A percentile compares a stretch with the other conserved stretches of the same genome.
Conservation (phyloP, 768 basidiomycete species). For the Xerocomus brunneocitrinus region DNA sequence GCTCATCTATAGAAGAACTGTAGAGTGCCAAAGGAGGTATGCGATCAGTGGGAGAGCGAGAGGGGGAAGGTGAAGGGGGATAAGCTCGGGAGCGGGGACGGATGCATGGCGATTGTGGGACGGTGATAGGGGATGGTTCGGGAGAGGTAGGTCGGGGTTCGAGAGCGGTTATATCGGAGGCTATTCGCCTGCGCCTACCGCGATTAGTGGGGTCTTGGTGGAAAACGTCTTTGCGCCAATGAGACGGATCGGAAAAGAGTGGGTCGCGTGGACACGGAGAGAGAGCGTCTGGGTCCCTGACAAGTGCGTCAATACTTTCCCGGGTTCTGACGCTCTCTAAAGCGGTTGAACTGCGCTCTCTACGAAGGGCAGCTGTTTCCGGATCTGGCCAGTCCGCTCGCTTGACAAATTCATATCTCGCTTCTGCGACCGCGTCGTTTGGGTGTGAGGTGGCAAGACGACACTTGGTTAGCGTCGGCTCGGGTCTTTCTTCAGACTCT, state of each 20-base stretch:
- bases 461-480: slow-evolving; percentile 22
- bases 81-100: slow-evolving; percentile 44
- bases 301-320: slow-evolving; percentile 35
- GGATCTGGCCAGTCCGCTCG: slow-evolving; percentile 83
- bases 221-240: slow-evolving; percentile 54
- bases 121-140: slow-evolving; percentile 15
- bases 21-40: slow-evolving; percentile 30
- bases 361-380: slow-evolving; percentile 63
- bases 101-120: slow-evolving; percentile 37
- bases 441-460: slow-evolving; percentile 35
- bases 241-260: slow-evolving; percentile 43
- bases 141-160: slow-evolving; percentile 31
- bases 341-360: slow-evolving; percentile 62
- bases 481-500: slow-evolving; percentile 49
- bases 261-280: slow-evolving; percentile 39
- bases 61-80: slow-evolving; percentile 52
- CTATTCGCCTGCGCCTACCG: slow-evolving; percentile 60
- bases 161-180: slow-evolving; percentile 36
- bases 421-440: slow-evolving; percentile 54
- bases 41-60: slow-evolving; percentile 38
- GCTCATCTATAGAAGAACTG: slow-evolving; percentile 9
- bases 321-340: slow-evolving; percentile 54
- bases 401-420: slow-evolving; percentile 78
- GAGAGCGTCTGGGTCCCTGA: slow-evolving; percentile 19
- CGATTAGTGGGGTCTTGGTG: slow-evolving; percentile 42